These are phyloP conservation scores for Tylopilus intermedius DNA, from an alignment of 768 basidiomycete species.

Conservation along the genomic window DNA sequence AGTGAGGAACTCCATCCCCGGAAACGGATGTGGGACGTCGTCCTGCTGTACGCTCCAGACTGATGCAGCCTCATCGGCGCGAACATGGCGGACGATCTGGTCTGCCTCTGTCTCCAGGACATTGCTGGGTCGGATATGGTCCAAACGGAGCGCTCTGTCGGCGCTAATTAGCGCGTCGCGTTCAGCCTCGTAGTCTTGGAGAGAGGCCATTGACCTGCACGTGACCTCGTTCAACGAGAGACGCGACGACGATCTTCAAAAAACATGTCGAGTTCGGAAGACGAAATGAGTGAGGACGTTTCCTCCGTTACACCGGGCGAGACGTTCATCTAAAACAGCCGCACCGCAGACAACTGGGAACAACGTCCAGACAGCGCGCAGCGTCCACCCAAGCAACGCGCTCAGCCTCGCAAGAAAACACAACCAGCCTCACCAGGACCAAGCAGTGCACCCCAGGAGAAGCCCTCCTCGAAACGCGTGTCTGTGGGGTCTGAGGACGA, in stretches of 20 bases:
- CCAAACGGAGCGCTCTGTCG: slow-evolving; percentile 51
- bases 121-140: slow-evolving; percentile 32
- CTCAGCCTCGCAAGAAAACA: slow-evolving; percentile 17
- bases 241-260: not conserved
- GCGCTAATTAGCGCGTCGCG: slow-evolving; percentile 29
- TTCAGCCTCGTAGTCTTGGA: slow-evolving; percentile 22
- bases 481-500: not conserved
- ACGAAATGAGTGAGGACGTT: slow-evolving; percentile 28
- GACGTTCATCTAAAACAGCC: slow-evolving; percentile 26
- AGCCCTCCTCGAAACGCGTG: slow-evolving; percentile 15
- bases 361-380: slow-evolving; percentile 1
- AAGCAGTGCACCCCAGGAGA: slow-evolving; percentile 13
- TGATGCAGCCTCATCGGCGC: slow-evolving; percentile 46
- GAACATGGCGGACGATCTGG: slow-evolving; percentile 48
- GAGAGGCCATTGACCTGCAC: slow-evolving; percentile 5
- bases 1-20: slow-evolving; percentile 76
- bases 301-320: not conserved
- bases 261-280: slow-evolving; percentile 28
- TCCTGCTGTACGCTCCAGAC: slow-evolving; percentile 58
- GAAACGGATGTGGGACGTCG: slow-evolving; percentile 57
- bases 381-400: slow-evolving; percentile 15
- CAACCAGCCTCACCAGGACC: slow-evolving; percentile 13
- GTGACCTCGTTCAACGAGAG: slow-evolving; percentile 4
- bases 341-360: slow-evolving; percentile 21
- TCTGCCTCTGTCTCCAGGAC: slow-evolving; percentile 51